Evolutionary conservation across 805 yeast genomes (phyloP).

Genomic region (Wickerhamiella sergipiensis): DNA sequence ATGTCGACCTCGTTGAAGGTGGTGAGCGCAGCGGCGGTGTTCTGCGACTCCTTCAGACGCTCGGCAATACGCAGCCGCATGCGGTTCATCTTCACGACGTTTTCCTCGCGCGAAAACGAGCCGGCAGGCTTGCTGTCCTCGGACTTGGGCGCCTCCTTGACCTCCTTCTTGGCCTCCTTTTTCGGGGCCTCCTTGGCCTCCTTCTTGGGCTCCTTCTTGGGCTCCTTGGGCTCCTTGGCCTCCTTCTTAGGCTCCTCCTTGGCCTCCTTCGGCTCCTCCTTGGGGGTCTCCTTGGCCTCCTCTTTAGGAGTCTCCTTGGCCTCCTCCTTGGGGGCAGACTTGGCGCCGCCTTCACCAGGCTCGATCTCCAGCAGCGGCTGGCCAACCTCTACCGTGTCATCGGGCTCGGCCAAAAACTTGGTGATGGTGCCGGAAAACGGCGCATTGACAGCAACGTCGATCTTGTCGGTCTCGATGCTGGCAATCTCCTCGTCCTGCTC

Average conservation of each 20-base stretch:
- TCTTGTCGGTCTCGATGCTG: constrained; percentile 95
- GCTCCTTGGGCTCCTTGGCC: constrained; percentile 10
- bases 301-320: constrained; percentile 17
- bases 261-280: constrained; percentile 20
- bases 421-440: constrained; percentile 84
- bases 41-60: constrained; percentile 97
- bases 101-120: constrained; percentile 57
- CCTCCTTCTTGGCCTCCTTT: constrained; percentile 16
- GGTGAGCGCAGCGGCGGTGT: constrained; percentile 95
- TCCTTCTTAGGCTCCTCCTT: constrained; percentile 15
- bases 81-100: constrained; percentile 95
- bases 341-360: constrained; percentile 47
- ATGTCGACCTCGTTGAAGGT: constrained; percentile 98
- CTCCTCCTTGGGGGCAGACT: constrained; percentile 17
- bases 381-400: constrained; percentile 91
- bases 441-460: constrained; percentile 92
- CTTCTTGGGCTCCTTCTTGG: constrained; percentile 24
- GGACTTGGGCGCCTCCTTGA: constrained; percentile 21
- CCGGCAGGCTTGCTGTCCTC: constrained; percentile 31
- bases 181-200: constrained; percentile 17
- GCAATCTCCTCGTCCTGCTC: constrained; percentile 82
- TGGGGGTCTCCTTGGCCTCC: constrained; percentile 15
- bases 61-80: constrained; percentile 98
- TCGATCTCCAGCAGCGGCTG: constrained; percentile 83
- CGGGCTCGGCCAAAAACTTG: constrained; percentile 69